Evolutionary conservation across 257 asterid genomes (phyloP).

Genomic region (Galeopsis tetrahit): DNA sequence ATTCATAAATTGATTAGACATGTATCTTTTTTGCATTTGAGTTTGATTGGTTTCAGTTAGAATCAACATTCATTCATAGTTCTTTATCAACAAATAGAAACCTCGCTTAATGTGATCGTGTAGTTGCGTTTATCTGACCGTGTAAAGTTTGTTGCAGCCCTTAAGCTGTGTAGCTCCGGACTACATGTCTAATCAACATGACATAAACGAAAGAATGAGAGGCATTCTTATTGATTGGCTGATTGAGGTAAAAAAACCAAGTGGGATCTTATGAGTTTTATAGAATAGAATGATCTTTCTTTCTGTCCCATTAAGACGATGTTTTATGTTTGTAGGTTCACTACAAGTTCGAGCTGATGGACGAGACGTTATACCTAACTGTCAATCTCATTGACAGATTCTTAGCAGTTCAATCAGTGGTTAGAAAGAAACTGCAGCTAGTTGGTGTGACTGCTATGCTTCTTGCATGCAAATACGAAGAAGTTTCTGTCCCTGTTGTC

Average conservation of each 20-base stretch:
- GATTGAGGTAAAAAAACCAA: constrained; percentile 66
- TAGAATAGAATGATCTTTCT: background rate
- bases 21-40: background rate
- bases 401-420: constrained; percentile 58
- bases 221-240: constrained; percentile 94
- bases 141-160: constrained; percentile 44
- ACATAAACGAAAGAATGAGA: constrained; percentile 88
- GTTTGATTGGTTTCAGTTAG: background rate
- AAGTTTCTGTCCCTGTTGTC: constrained; percentile 92
- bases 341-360: constrained; percentile 96
- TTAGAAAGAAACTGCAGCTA: constrained; percentile 85
- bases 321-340: constrained; percentile 58
- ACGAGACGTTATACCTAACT: constrained; percentile 82
- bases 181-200: constrained; percentile 74
- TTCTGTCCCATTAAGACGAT: background rate
- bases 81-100: background rate
- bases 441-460: constrained; percentile 94
- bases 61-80: no score
- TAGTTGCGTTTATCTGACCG: background rate
- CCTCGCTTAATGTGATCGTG: constrained; percentile 34
- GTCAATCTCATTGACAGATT: constrained; percentile 89
- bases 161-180: constrained; percentile 58
- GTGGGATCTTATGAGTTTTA: background rate
- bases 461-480: constrained; percentile 96
- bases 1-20: no score